Percentiles rank a stretch among this genome's conserved stretches.
Conservation (phyloP, 805 yeast genomes). For the Ogataea corticis region DNA sequence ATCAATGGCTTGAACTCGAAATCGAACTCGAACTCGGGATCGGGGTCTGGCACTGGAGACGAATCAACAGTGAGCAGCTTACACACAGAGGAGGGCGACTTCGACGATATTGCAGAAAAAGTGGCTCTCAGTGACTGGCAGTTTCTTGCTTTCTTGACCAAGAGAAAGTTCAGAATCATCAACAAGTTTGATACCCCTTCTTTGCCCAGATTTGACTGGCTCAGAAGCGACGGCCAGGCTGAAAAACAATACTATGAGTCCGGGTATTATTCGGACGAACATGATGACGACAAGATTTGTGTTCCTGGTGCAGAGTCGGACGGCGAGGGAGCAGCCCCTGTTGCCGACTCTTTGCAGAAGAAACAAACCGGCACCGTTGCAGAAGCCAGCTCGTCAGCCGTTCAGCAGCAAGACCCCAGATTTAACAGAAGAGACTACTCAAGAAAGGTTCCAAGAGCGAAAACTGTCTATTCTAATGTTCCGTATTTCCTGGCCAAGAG, state of each 20-base stretch:
- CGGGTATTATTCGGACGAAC: slow-evolving; percentile 29
- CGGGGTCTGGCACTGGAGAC: slow-evolving; percentile 2
- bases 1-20: background rate
- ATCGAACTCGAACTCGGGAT: no score
- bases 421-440: slow-evolving; percentile 52
- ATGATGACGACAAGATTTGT: slow-evolving; percentile 1
- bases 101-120: slow-evolving; percentile 14
- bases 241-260: slow-evolving; percentile 39
- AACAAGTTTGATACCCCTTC: slow-evolving; percentile 44
- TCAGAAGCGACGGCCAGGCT: slow-evolving; percentile 27
- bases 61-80: slow-evolving; percentile 4
- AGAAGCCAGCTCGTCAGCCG: no score
- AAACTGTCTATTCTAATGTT: slow-evolving; percentile 27
- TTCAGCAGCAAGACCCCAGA: slow-evolving; percentile 24
- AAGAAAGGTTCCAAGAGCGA: slow-evolving; percentile 22
- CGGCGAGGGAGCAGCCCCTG: background rate
- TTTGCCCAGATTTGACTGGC: slow-evolving; percentile 40
- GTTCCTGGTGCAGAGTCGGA: background rate
- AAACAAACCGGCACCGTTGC: no score
- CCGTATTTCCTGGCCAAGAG: slow-evolving; percentile 67
- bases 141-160: slow-evolving; percentile 25
- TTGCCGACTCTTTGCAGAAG: no score
- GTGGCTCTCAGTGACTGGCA: slow-evolving; percentile 17
- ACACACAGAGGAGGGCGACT: slow-evolving; percentile 17
- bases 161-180: slow-evolving; percentile 29